Conservation (phyloP, 129 eudicot species). For the Scalesia atractyloides region DNA sequence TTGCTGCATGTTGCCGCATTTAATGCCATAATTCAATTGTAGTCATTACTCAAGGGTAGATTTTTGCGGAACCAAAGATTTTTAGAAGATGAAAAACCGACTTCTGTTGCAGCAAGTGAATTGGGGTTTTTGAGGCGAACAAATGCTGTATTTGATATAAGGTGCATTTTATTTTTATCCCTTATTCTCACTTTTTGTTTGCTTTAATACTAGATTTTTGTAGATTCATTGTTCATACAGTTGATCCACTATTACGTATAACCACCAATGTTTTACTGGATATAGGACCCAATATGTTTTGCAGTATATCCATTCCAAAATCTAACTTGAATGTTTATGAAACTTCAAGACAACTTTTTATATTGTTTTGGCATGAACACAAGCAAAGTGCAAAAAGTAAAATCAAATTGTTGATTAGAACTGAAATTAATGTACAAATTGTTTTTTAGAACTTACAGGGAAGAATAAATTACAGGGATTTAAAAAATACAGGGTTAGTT, state of each 20-base stretch:
- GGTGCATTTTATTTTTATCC: constrained; percentile 38
- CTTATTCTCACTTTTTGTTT: not conserved
- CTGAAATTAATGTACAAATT: not conserved
- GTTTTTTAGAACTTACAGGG: not conserved
- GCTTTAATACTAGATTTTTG: not conserved
- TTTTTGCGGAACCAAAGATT: constrained; percentile 55
- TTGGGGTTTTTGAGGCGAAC: constrained; percentile 76
- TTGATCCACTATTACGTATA: not conserved
- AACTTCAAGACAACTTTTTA: not conserved
- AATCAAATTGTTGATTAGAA: not conserved
- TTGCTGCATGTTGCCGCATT: constrained; percentile 15
- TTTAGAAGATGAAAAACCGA: constrained; percentile 44
- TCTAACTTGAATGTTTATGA: not conserved
- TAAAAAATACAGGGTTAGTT: not conserved
- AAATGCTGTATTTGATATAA: constrained; percentile 71
- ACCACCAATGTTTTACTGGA: not conserved
- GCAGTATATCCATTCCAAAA: not conserved
- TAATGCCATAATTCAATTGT: constrained; percentile 30
- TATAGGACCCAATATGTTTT: not conserved
- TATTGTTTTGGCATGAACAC: constrained; percentile 1
- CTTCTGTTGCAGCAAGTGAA: constrained; percentile 65
- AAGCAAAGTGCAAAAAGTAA: not conserved
- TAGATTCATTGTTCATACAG: constrained; percentile 2
- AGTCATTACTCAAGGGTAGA: constrained; percentile 71
- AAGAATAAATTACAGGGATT: not conserved